These are phyloP conservation scores for Ochetophila trinervis DNA, from an alignment of 306 rosid species.

Conservation along the genomic window DNA sequence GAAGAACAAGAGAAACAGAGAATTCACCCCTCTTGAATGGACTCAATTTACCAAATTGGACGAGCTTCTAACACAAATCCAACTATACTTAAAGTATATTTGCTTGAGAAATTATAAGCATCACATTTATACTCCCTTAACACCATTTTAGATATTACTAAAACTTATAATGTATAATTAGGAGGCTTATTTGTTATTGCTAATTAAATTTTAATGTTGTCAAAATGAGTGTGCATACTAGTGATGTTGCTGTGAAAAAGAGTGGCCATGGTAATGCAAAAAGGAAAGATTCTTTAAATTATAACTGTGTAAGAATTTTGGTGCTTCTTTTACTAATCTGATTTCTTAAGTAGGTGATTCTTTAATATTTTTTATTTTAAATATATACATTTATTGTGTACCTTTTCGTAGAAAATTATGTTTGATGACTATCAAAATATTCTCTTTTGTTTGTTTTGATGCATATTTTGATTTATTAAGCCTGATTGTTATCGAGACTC, in stretches of 20 bases:
- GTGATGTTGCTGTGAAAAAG: conserved; percentile 35
- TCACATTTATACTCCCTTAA: conserved; percentile 43
- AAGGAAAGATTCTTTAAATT: conserved; percentile 60
- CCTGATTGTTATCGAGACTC: too few species aligned
- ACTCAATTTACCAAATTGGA: conserved; percentile 77
- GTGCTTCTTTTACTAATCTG: neutral
- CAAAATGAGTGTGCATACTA: conserved; percentile 56
- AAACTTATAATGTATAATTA: too few species aligned
- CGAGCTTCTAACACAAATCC: conserved; percentile 84
- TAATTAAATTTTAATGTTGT: conserved; percentile 19
- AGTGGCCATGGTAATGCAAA: conserved; percentile 64
- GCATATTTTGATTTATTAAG: neutral
- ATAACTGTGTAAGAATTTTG: conserved; percentile 53
- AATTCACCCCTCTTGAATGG: conserved; percentile 44
- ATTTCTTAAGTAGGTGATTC: too few species aligned
- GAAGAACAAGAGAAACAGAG: conserved; percentile 22
- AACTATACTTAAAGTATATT: conserved; percentile 75
- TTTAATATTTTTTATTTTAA: too few species aligned
- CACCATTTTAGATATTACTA: conserved; percentile 17
- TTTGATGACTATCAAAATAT: neutral
- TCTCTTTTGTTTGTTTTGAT: too few species aligned
- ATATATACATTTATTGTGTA: too few species aligned
- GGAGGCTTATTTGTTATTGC: conserved; percentile 1
- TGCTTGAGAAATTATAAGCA: conserved; percentile 92
- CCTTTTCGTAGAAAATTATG: too few species aligned